Evolutionary conservation across 2,329 filamentous ascomycete species (phyloP).

Genomic region (Cadophora sp.): DNA sequence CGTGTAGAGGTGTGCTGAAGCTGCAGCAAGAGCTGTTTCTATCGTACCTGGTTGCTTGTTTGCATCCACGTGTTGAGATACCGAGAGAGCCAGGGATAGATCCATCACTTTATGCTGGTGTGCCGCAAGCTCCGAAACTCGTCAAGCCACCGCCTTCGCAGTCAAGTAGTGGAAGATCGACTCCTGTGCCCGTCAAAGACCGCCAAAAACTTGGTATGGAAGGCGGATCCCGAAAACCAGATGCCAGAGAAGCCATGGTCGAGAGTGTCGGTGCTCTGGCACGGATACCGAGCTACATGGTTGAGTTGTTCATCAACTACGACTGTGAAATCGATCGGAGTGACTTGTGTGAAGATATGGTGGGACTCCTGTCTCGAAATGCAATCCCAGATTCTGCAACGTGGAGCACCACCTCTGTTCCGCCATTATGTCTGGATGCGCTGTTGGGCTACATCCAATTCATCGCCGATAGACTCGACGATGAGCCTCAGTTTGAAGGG

Average conservation of each 20-base stretch:
- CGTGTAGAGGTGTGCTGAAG: slow-evolving; percentile 89
- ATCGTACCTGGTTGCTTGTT: slow-evolving; percentile 90
- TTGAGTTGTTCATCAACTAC: slow-evolving; percentile 96
- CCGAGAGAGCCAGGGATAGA: slow-evolving; percentile 90
- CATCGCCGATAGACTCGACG: slow-evolving; percentile 83
- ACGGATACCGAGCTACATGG: slow-evolving; percentile 92
- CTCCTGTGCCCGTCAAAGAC: slow-evolving; percentile 90
- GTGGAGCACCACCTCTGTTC: slow-evolving; percentile 98
- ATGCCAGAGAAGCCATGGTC: slow-evolving; percentile 97
- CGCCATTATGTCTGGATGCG: slow-evolving; percentile 91
- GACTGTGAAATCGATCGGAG: slow-evolving; percentile 92
- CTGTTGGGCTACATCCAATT: slow-evolving; percentile 91
- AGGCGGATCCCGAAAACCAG: slow-evolving; percentile 88
- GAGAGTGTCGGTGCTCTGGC: slow-evolving; percentile 92
- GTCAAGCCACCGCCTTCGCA: slow-evolving; percentile 81
- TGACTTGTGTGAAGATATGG: slow-evolving; percentile 94
- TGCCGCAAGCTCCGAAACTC: slow-evolving; percentile 88
- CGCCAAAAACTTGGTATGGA: slow-evolving; percentile 92
- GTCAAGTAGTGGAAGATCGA: slow-evolving; percentile 79
- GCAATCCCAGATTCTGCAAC: slow-evolving; percentile 96
- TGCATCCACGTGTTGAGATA: slow-evolving; percentile 94
- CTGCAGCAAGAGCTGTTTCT: slow-evolving; percentile 96
- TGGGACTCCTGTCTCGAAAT: slow-evolving; percentile 90
- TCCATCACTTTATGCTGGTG: slow-evolving; percentile 88
- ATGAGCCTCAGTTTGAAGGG: slow-evolving; percentile 67